Evolutionary conservation across 495 filamentous ascomycete species (phyloP).

Genomic region (Penicillium ucsense): DNA sequence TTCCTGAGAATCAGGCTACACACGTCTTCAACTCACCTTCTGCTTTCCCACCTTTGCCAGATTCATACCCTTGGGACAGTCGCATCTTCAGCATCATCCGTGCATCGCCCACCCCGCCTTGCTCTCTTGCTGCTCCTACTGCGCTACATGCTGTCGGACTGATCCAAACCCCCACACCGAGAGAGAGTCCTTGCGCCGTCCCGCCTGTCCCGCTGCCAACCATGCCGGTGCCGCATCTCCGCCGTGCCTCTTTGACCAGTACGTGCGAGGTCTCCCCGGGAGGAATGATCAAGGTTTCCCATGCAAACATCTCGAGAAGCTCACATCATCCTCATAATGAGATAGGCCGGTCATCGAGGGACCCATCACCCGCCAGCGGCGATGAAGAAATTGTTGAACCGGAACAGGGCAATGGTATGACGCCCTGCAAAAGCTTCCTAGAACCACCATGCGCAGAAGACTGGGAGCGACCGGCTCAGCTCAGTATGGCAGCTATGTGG

Average conservation of each 20-base stretch:
- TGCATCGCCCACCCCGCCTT: no score
- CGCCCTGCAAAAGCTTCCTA: not conserved
- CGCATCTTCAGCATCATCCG: no score
- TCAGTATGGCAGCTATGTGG: no score
- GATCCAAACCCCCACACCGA: no score
- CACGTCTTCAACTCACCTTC: no score
- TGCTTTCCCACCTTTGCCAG: no score
- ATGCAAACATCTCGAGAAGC: slow-evolving; percentile 26
- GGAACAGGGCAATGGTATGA: slow-evolving; percentile 47
- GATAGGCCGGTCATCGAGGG: slow-evolving; percentile 46
- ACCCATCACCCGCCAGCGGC: slow-evolving; percentile 34
- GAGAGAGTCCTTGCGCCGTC: no score
- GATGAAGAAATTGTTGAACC: slow-evolving; percentile 76
- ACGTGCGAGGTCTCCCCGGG: slow-evolving; percentile 7
- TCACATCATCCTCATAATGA: slow-evolving; percentile 3
- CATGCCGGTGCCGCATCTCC: slow-evolving; percentile 25
- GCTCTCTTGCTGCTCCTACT: not conserved
- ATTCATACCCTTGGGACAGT: no score
- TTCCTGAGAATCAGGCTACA: no score
- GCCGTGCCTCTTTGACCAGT: slow-evolving; percentile 22
- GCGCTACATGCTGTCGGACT: not conserved
- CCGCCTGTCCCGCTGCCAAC: slow-evolving; percentile 15
- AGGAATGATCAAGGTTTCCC: not conserved
- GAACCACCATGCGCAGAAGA: no score
- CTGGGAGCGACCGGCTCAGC: no score